phyloP scores from a whole-genome alignment of 148 eudicot genomes.

The Rhododendron mucronatum region DNA sequence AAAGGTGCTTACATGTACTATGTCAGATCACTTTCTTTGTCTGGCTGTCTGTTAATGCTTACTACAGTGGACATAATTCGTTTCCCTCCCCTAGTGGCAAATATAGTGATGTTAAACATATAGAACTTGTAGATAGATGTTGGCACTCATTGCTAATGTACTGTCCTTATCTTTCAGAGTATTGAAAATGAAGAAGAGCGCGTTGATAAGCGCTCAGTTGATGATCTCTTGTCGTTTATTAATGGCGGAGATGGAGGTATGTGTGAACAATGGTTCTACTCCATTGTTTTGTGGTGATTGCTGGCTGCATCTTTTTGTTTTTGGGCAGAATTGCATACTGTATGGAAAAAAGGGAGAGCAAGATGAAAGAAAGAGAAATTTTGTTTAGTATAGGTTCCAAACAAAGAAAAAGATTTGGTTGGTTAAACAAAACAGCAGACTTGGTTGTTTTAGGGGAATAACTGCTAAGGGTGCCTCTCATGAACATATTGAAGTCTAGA shows the following conservation, averaged over 20 bases:
- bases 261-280: not conserved
- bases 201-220: constrained; percentile 74
- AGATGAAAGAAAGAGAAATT: not conserved
- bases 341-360: not conserved
- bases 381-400: not conserved
- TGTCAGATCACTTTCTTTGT: not conserved
- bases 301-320: not conserved
- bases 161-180: constrained; percentile 37
- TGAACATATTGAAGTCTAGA: not conserved
- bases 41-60: not conserved
- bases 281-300: not conserved
- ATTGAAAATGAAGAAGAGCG: constrained; percentile 57
- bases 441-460: not conserved
- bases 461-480: not conserved
- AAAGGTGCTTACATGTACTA: constrained; percentile 41
- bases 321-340: not conserved
- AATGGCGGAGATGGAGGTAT: constrained; percentile 68
- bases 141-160: not conserved
- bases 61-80: not conserved
- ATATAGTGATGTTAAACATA: not conserved
- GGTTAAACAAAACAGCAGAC: not conserved
- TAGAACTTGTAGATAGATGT: not conserved
- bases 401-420: not conserved
- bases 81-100: constrained; percentile 6
- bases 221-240: constrained; percentile 77